phyloP scores from a whole-genome alignment of 139 green algal genomes.

The Ulvella scutata region DNA sequence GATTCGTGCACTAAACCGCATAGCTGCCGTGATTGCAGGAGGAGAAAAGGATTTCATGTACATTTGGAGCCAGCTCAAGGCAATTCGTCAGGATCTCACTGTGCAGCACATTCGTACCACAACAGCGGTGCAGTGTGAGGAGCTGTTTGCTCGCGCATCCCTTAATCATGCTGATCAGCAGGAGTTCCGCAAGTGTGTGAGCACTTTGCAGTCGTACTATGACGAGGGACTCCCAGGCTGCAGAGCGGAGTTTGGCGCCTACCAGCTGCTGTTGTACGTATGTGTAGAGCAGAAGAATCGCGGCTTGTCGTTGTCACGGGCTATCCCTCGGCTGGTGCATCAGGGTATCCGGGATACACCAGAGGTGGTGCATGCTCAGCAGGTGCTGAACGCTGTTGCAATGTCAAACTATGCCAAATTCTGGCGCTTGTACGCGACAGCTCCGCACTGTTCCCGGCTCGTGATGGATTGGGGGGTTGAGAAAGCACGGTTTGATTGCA shows the following conservation, averaged over 20 bases:
- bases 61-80: slow-evolving; percentile 38
- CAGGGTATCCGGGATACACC: neutral
- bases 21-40: neutral
- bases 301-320: neutral
- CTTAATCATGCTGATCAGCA: neutral
- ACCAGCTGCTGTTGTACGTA: neutral
- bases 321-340: neutral
- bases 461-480: neutral
- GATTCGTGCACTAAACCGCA: neutral
- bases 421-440: neutral
- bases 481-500: neutral
- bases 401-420: slow-evolving; percentile 1
- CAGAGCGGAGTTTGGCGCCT: neutral
- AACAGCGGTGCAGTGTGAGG: neutral
- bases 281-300: neutral
- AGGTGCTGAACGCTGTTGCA: neutral
- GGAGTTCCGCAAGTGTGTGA: neutral
- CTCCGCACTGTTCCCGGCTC: neutral
- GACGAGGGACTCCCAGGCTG: neutral
- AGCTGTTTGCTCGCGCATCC: neutral
- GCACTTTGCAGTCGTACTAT: neutral
- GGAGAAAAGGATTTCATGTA: slow-evolving; percentile 20
- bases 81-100: slow-evolving; percentile 46
- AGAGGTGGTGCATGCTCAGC: neutral
- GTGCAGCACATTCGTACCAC: slow-evolving; percentile 30